phyloP scores from a whole-genome alignment of 129 eudicot species.

The Lactuca saligna region DNA sequence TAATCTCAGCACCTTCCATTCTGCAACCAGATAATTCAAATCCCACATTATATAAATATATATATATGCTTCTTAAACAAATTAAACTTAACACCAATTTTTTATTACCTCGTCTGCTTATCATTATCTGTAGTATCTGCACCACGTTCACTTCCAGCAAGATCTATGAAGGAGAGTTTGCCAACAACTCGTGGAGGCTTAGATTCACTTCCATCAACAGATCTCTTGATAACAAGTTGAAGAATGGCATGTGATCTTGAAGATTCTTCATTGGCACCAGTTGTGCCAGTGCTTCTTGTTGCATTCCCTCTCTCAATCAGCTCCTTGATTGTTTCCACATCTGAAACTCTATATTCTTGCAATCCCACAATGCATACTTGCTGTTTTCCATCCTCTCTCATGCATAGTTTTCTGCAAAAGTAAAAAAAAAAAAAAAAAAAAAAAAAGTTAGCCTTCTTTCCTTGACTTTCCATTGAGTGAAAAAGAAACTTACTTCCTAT shows the following conservation, averaged over 20 bases:
- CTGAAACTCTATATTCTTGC: slow-evolving; percentile 86
- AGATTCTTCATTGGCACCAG: slow-evolving; percentile 99
- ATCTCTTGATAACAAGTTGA: slow-evolving; percentile 80
- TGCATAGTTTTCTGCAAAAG: slow-evolving; percentile 72
- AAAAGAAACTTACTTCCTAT: slow-evolving; percentile 61
- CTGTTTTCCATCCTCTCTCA: slow-evolving; percentile 96
- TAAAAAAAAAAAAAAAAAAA: too few species aligned
- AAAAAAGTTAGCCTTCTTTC: too few species aligned
- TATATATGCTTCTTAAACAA: too few species aligned
- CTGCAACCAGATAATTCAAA: slow-evolving; percentile 45
- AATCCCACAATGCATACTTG: slow-evolving; percentile 98
- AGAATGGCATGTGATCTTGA: slow-evolving; percentile 98
- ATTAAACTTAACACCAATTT: too few species aligned
- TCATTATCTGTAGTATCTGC: slow-evolving; percentile 98
- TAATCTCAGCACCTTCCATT: slow-evolving; percentile 98
- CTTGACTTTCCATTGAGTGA: not conserved
- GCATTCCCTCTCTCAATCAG: slow-evolving; percentile 92
- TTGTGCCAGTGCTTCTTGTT: slow-evolving; percentile 95
- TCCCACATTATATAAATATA: not conserved
- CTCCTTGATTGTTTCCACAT: slow-evolving; percentile 89
- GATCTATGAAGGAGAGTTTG: slow-evolving; percentile 95
- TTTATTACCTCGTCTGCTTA: slow-evolving; percentile 79
- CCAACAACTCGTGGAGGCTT: slow-evolving; percentile 94
- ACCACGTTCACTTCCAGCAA: slow-evolving; percentile 99
- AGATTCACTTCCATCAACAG: slow-evolving; percentile 79